Evolutionary conservation across 1,284 basidiomycete genomes (phyloP).

Genomic region (Ganoderma boninense): DNA sequence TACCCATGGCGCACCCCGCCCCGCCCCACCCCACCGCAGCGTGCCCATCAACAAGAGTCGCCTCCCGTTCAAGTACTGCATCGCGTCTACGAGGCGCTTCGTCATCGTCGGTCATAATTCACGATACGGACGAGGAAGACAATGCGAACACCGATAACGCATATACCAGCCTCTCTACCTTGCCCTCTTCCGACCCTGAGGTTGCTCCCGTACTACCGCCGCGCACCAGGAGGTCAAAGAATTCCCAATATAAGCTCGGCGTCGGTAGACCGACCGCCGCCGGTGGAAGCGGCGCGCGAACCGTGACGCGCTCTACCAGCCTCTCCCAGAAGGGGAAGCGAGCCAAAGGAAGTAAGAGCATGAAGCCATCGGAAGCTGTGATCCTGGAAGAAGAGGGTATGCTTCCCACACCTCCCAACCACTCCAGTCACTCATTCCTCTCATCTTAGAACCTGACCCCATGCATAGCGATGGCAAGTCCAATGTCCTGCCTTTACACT

Average conservation of each 20-base stretch:
- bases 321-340: constrained; percentile 54
- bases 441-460: constrained; percentile 44
- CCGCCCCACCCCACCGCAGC: constrained; percentile 33
- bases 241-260: constrained; percentile 71
- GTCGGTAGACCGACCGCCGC: constrained; percentile 73
- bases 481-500: not conserved
- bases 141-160: constrained; percentile 32
- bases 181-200: constrained; percentile 26
- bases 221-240: constrained; percentile 73
- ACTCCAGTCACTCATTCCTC: constrained; percentile 14
- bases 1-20: constrained; percentile 40
- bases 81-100: constrained; percentile 48
- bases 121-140: constrained; percentile 57
- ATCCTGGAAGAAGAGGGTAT: constrained; percentile 65
- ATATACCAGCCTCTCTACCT: constrained; percentile 5
- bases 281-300: constrained; percentile 69
- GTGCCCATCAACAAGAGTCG: constrained; percentile 41
- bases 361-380: constrained; percentile 60
- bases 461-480: constrained; percentile 24
- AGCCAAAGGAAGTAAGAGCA: constrained; percentile 56
- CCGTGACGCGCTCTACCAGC: constrained; percentile 65
- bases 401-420: constrained; percentile 10
- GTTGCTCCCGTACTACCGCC: constrained; percentile 39
- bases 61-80: constrained; percentile 43
- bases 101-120: constrained; percentile 55